Evolutionary conservation across 1,284 basidiomycete species (phyloP), one percentile per base, ranked within the genome.

Genomic region (Taiwanofungus camphoratus): DNA sequence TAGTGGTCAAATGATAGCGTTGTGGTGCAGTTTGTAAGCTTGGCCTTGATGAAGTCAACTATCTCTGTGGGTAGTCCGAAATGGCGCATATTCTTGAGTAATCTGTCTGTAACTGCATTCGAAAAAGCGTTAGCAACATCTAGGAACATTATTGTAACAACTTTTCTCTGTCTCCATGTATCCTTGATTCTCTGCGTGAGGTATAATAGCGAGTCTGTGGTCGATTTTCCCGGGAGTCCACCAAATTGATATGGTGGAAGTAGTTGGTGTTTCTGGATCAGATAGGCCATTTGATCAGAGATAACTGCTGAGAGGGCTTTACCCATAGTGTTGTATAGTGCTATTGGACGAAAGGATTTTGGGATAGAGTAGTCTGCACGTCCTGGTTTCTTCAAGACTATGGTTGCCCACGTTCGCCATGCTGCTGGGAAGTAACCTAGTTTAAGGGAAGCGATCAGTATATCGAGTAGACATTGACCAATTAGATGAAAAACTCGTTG

Each of bases 81-180:
- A 24, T 31, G 42, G 8, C 53, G 36, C 52, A 70, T 51, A 29
- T 70, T 54, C 45, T 66, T 60, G 4, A 60, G 15, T 1, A 71
- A 62, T 0, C 53, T 29, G 1, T 58, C 50, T 0, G 55, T 49
- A 1, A 56, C 52, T 0, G 53, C 57, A 20, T 58, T 69, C 0
- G 64, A 68, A 52, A 70, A 73, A 0, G 68, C 67, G 0, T 59
- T 64, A 50, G 68, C 59, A 13, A 72, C 57, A 47, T 72, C 67
- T 2, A 70, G 55, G 44, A 68, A 67, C 0, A 71, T 44, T 0
- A 55, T 52, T 0, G 59, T 54, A 0, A 55, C 65, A 1, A 66
- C 67, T 16, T 66, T 50, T 0, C 51, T 46, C 27, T 34, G 27
- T 0, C 61, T 40, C 68, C 66, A 71, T 8, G 66, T 59, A 20